Conservation (phyloP, 352 stramenopile genomes). For the Paralagenidium karlingii region DNA sequence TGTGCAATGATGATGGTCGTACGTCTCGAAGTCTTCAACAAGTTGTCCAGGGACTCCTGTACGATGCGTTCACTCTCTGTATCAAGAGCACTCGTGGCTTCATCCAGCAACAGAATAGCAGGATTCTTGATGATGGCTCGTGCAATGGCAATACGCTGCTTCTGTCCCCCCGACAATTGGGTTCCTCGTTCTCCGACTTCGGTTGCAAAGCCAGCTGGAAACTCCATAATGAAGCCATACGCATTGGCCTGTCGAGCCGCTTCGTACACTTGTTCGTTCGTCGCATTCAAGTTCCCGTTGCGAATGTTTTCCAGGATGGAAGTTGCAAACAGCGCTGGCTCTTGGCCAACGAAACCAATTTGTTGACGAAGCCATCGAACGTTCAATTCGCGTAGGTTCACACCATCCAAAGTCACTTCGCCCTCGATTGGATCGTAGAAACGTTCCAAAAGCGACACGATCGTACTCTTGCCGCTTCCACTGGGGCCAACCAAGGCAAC, state of each 20-base stretch:
- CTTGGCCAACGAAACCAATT: conserved; percentile 85
- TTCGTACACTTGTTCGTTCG: conserved; percentile 54
- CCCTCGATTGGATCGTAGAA: conserved; percentile 48
- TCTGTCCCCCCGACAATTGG: conserved; percentile 90
- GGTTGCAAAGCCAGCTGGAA: conserved; percentile 84
- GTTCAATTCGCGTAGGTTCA: conserved; percentile 57
- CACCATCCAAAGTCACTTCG: conserved; percentile 25
- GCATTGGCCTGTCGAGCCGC: conserved; percentile 77
- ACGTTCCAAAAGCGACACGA: conserved; percentile 51
- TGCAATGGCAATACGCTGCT: conserved; percentile 88
- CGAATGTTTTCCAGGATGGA: conserved; percentile 65
- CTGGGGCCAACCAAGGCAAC: conserved; percentile 55
- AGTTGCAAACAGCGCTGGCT: conserved; percentile 84
- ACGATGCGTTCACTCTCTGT: conserved; percentile 65
- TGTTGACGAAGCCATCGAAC: conserved; percentile 38
- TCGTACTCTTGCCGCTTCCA: conserved; percentile 60
- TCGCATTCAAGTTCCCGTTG: conserved; percentile 48
- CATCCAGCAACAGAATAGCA: conserved; percentile 80
- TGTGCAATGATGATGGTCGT: conserved; percentile 93
- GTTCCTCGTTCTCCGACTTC: conserved; percentile 76
- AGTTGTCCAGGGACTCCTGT: conserved; percentile 55
- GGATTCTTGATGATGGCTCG: conserved; percentile 86
- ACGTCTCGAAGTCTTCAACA: conserved; percentile 25
- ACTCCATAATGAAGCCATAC: conserved; percentile 83
- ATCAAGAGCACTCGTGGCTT: conserved; percentile 77